phyloP scores from a whole-genome alignment of 2,329 filamentous ascomycete genomes.

The Cercospora zeina region DNA sequence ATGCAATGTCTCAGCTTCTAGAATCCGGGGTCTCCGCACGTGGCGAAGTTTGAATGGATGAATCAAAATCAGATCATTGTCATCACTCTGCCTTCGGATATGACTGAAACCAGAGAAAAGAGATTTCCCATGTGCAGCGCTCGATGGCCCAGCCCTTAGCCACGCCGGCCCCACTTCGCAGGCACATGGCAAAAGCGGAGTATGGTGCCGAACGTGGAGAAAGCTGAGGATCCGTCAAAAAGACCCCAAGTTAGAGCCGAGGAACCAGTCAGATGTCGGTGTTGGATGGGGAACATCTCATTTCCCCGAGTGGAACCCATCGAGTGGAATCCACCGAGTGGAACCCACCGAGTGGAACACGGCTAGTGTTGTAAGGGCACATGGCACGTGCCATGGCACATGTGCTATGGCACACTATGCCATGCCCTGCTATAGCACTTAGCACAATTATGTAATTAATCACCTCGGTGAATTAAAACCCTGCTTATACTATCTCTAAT shows the following conservation, averaged over 20 bases:
- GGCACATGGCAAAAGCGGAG: conserved; percentile 2
- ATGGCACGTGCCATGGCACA: no score
- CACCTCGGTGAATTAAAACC: no score
- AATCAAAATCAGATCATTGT: conserved; percentile 21
- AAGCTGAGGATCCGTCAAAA: conserved; percentile 11
- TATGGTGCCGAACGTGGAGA: conserved; percentile 9
- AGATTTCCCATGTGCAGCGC: conserved; percentile 24
- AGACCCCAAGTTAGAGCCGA: conserved; percentile 9
- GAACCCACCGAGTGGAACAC: no score
- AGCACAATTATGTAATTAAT: no score
- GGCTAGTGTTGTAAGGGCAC: no score
- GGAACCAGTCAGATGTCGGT: neutral
- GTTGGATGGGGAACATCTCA: conserved; percentile 5
- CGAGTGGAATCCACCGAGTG: no score
- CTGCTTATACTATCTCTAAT: no score
- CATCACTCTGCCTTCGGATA: conserved; percentile 1
- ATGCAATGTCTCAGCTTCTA: conserved; percentile 9
- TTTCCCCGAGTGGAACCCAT: neutral
- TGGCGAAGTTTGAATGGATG: conserved; percentile 19
- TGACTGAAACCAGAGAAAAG: conserved; percentile 18
- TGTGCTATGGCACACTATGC: no score
- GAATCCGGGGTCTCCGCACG: conserved; percentile 17
- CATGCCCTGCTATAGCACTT: no score
- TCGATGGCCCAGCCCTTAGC: neutral
- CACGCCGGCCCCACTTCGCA: conserved; percentile 13